A percentile compares a stretch with the other conserved stretches of the same genome.
Evolutionary conservation across 169 alveolate genomes (phyloP).

Genomic region (Amoebophrya sp.): DNA sequence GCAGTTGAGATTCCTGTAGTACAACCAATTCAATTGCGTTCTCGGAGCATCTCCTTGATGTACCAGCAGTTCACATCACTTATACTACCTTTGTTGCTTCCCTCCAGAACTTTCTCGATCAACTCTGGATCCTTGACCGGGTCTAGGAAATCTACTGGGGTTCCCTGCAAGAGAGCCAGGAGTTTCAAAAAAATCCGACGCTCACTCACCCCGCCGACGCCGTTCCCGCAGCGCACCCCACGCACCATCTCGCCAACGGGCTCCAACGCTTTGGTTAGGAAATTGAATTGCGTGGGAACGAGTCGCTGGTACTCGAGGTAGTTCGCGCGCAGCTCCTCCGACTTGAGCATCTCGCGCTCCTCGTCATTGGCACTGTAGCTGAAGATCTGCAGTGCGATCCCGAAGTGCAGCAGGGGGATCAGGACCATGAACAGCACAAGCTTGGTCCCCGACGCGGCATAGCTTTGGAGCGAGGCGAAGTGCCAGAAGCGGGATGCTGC

Average conservation of each 20-base stretch:
- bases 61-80: too few relatives aligned
- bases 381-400: neutral
- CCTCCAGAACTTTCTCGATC: neutral
- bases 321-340: neutral
- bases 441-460: too few relatives aligned
- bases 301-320: neutral
- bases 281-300: neutral
- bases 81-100: conserved; percentile 11
- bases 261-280: neutral
- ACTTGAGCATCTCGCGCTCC: neutral
- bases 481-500: neutral
- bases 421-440: neutral
- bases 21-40: too few relatives aligned
- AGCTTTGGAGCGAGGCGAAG: too few relatives aligned
- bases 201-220: neutral
- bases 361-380: neutral
- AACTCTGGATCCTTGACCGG: neutral
- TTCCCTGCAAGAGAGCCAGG: neutral
- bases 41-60: too few relatives aligned
- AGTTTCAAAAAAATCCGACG: neutral
- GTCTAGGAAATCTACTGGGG: neutral
- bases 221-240: neutral
- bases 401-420: neutral
- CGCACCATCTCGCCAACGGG: neutral
- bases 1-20: too few relatives aligned